Evolutionary conservation across 129 eudicot genomes (phyloP).

Genomic region (Arctium minus): DNA sequence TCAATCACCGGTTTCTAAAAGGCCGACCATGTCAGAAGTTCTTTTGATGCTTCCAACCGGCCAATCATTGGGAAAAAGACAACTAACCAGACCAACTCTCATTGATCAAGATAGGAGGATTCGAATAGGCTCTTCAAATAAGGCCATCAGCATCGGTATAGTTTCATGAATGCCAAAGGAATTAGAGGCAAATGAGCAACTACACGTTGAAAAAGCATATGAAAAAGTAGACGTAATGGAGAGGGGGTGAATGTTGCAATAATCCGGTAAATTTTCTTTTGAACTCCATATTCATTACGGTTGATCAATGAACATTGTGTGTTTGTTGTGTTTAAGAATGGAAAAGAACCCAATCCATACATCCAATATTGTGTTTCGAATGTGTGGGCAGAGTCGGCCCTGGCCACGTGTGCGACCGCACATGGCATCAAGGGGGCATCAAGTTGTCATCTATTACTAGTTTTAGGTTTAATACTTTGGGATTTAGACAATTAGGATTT

Average conservation of each 20-base stretch:
- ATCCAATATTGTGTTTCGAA: neutral
- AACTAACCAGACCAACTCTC: slow-evolving; percentile 23
- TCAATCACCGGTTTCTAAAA: slow-evolving; percentile 48
- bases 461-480: no score
- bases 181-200: neutral
- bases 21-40: slow-evolving; percentile 84
- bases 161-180: slow-evolving; percentile 2
- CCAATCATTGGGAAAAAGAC: slow-evolving; percentile 18
- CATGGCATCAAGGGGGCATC: no score
- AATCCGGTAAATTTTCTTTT: neutral
- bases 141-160: neutral
- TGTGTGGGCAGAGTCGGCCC: neutral
- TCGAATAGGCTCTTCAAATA: slow-evolving; percentile 14
- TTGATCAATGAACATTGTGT: neutral
- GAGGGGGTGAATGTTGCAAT: slow-evolving; percentile 8
- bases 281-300: neutral
- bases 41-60: slow-evolving; percentile 51
- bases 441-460: no score
- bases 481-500: no score
- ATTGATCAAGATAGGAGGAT: slow-evolving; percentile 18
- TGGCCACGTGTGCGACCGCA: no score
- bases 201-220: neutral
- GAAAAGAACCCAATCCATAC: neutral
- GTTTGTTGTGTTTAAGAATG: neutral
- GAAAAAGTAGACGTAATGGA: slow-evolving; percentile 6